These are phyloP conservation scores for Clohesyomyces aquaticus DNA, from an alignment of 495 filamentous ascomycete species.

Conservation along the genomic window DNA sequence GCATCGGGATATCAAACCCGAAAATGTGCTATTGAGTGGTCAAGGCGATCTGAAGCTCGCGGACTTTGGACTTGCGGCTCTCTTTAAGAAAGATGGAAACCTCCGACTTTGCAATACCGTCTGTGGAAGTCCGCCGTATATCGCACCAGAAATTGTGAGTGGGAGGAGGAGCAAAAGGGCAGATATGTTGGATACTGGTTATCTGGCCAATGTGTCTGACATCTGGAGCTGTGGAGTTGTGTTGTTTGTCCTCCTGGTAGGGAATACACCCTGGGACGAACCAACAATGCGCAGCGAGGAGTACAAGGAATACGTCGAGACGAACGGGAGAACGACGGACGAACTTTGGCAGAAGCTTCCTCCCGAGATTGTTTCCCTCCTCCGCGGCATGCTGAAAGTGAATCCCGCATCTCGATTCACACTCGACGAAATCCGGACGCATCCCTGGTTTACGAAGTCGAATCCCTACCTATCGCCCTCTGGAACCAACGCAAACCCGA, in stretches of 20 bases:
- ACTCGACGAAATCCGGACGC: constrained; percentile 82
- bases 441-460: constrained; percentile 90
- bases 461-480: constrained; percentile 75
- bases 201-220: constrained; percentile 81
- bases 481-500: constrained; percentile 76
- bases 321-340: constrained; percentile 77
- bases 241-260: constrained; percentile 89
- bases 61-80: constrained; percentile 93
- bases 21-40: constrained; percentile 58
- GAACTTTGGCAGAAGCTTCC: constrained; percentile 85
- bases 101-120: constrained; percentile 81
- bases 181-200: constrained; percentile 61
- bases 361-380: constrained; percentile 74
- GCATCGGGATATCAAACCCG: constrained; percentile 53
- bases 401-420: constrained; percentile 77
- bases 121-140: constrained; percentile 96
- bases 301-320: constrained; percentile 75
- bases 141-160: constrained; percentile 80
- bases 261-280: constrained; percentile 98
- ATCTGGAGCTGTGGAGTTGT: constrained; percentile 98
- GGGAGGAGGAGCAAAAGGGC: constrained; percentile 38
- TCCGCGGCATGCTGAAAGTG: constrained; percentile 91
- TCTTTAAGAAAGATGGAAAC: constrained; percentile 85
- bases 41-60: constrained; percentile 92
- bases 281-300: constrained; percentile 63